phyloP scores from a whole-genome alignment of 257 asterid genomes.

The Solanum chilense region DNA sequence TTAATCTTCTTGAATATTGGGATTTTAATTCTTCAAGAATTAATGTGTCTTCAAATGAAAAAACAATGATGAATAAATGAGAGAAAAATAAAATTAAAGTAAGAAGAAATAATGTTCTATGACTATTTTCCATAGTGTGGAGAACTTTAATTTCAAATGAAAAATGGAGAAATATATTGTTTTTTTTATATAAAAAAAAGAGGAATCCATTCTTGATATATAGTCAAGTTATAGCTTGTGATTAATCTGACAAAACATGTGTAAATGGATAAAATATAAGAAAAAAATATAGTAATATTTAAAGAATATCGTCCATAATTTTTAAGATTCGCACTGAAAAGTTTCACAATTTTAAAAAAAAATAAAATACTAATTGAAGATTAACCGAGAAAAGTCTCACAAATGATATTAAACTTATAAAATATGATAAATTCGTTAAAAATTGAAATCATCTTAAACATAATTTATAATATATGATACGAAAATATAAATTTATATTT shows the following conservation, averaged over 20 bases:
- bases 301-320: slow-evolving; percentile 1
- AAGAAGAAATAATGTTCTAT: slow-evolving; percentile 15
- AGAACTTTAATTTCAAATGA: not conserved
- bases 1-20: slow-evolving; percentile 25
- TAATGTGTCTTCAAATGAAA: not conserved
- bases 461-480: too few species aligned
- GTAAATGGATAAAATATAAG: slow-evolving; percentile 4
- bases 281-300: not conserved
- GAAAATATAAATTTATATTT: too few species aligned
- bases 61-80: not conserved
- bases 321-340: not conserved
- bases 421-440: rapidly evolving
- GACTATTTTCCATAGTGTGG: slow-evolving; percentile 3
- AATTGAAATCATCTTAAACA: too few species aligned
- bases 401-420: too few species aligned
- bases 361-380: not conserved
- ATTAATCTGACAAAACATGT: slow-evolving; percentile 30
- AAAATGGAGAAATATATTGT: not conserved
- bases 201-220: not conserved
- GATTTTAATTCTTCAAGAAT: not conserved
- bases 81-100: slow-evolving; percentile 11
- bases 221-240: slow-evolving; percentile 14
- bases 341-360: not conserved
- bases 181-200: not conserved
- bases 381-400: not conserved